These are phyloP conservation scores for Solanum virginianum DNA, from an alignment of 257 asterid species.

Conservation along the genomic window DNA sequence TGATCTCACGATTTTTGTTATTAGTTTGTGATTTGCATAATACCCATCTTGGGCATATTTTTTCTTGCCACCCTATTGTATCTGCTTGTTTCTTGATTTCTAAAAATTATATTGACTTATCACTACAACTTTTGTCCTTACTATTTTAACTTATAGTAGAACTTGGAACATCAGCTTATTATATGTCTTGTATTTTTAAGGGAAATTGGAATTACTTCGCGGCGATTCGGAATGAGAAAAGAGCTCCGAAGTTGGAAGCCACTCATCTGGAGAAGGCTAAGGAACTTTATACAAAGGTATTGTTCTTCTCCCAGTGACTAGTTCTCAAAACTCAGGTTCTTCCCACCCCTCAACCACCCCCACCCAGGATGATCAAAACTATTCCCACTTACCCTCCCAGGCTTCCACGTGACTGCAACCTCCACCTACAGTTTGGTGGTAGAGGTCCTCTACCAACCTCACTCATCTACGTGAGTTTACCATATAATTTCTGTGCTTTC, in stretches of 20 bases:
- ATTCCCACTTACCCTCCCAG: neutral
- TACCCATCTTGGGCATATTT: neutral
- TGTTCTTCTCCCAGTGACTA: constrained; percentile 1
- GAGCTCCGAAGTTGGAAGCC: constrained; percentile 89
- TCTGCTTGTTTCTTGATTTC: neutral
- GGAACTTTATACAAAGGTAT: constrained; percentile 89
- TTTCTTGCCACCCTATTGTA: neutral
- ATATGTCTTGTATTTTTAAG: constrained; percentile 24
- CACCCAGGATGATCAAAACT: neutral
- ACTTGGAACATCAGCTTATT: constrained; percentile 5
- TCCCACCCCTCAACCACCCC: neutral
- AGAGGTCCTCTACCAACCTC: neutral
- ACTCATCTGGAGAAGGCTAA: constrained; percentile 96
- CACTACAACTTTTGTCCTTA: neutral
- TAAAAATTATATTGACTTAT: neutral
- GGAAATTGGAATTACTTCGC: constrained; percentile 96
- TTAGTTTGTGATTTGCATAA: neutral
- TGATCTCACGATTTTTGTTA: neutral
- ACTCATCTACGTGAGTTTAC: neutral
- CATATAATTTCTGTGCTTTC: neutral
- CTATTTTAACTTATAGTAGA: neutral
- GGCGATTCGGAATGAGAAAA: constrained; percentile 65
- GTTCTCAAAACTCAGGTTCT: constrained; percentile 8
- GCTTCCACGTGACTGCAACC: neutral
- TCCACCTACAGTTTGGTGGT: neutral